Evolutionary conservation across 208 protist species (phyloP), one percentile per base, ranked within the genome.

Genomic region (Trypanosoma scelopori): DNA sequence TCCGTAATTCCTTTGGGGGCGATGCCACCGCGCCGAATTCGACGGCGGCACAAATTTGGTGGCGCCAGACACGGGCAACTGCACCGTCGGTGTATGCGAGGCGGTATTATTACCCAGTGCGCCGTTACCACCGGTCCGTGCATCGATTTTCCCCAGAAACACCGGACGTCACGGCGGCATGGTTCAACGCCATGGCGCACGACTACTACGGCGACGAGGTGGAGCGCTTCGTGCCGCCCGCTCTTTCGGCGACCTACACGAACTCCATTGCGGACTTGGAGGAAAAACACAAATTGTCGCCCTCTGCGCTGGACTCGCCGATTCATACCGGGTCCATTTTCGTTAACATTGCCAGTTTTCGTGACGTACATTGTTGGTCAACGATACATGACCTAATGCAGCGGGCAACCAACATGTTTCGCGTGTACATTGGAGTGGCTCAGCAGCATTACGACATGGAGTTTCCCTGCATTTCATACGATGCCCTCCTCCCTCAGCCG

Each of bases 331-430:
- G 23, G 25, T 91, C 78, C n/a, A 82, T 98, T 30, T 98, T 98
- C 71, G 72, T 97, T 20, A 94, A 75, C 41, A 72, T 98, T 41
- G 89, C 89, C 9, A 93, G 85, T 74, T 98, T 85, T 81, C 79
- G 92, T 7, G 94, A 98, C 69, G 63, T 25, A 73, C 78, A 95
- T 77, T 95, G 89, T 58, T 69, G 73, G 51, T 72, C 74, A 55
- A 96, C 89, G 13, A 55, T 97, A n/a, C 27, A 81, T 20, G 71
- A 93, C 53, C n/a, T 95, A 65, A 79, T 90, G 22, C 49, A 61
- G 27, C 75, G 77, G 35, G 83, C 94, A n/a, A 68, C 82, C 12
- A 75, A 91, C 45, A 74, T 78, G n/a, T 58, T 86, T 46, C 78
- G 82, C 42, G 65, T 97, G 27, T 89, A 75, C 59, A 68, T 93